phyloP scores from a whole-genome alignment of 257 asterid species.

The Verbascum thapsus region DNA sequence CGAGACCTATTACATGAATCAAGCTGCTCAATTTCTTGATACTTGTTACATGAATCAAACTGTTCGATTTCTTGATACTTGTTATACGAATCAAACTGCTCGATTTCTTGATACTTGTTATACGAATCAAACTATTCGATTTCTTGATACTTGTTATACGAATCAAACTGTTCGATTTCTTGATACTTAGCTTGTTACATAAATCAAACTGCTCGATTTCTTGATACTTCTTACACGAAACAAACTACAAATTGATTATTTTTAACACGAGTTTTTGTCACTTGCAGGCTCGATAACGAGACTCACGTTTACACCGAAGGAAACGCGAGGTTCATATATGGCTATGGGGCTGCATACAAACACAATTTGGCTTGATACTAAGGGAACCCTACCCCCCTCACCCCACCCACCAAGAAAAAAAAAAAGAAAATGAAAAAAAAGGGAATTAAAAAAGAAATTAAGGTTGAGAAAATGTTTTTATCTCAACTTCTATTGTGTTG shows the following conservation, averaged over 20 bases:
- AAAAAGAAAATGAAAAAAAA: background rate
- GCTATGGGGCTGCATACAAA: constrained; percentile 66
- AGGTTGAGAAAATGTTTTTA: constrained; percentile 25
- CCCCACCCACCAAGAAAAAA: background rate
- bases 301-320: constrained; percentile 89
- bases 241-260: background rate
- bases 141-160: too few species aligned
- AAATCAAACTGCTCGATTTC: too few species aligned
- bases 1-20: too few species aligned
- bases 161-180: too few species aligned
- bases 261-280: background rate
- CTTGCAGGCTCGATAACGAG: constrained; percentile 65
- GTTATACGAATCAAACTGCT: too few species aligned
- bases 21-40: too few species aligned
- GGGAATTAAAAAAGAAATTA: constrained; percentile 12
- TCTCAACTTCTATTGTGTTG: constrained; percentile 26
- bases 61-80: too few species aligned
- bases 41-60: too few species aligned
- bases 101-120: too few species aligned
- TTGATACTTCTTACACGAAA: too few species aligned
- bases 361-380: constrained; percentile 41
- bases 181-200: too few species aligned
- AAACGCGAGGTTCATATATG: constrained; percentile 85
- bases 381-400: background rate
- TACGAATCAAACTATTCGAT: too few species aligned